Evolutionary conservation across 2,329 filamentous ascomycete genomes (phyloP), one percentile per base, ranked within the genome.

Genomic region (Leptographium flavum): DNA sequence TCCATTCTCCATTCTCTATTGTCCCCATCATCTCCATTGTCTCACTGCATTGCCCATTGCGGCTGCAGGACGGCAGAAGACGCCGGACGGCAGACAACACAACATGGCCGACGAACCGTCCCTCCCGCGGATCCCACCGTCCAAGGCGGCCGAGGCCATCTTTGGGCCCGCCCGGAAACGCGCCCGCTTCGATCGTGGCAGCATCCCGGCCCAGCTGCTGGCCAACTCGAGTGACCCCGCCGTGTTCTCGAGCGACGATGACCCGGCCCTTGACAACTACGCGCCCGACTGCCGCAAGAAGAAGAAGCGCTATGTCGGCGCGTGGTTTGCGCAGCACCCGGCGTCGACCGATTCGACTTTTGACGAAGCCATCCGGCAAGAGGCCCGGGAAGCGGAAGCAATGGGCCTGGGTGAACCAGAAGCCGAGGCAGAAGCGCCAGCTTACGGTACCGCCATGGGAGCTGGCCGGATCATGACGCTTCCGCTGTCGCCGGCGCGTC

Each of bases 181-280:
- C 25, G 45, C 21, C 21, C 49, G 49, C 4, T 22, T 49, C 2
- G 47, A 41, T 22, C 38, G 39, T 39, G 39, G 38, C 38, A 25
- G 31, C 45, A 17, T 22, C 27, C 15, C 37, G 27, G 35, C 46
- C 19, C 39, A 39, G 39, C 55, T 64, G 32, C 63, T 72, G 50
- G 67, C 68, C 56, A 76, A 78, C 56, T 84, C 79, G 19, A 84
- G 81, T 56, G 81, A 86, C 54, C 79, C 80, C 4, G 71, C 77
- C 41, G 59, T 84, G 23, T 86, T 86, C 60, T 84, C 79, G 4
- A 81, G 77, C 57, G 81, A 86, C 48, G 80, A 84, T 54, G 80
- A 83, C 47, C 76, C 77, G 3, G 72, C 73, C 2, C 58, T 79
- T 40, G 78, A 83, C 49, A 80, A 81, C 53, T 83, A 83, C 55